Evolutionary conservation across 805 yeast species (phyloP).

Genomic region (Ogataea haglerorum): DNA sequence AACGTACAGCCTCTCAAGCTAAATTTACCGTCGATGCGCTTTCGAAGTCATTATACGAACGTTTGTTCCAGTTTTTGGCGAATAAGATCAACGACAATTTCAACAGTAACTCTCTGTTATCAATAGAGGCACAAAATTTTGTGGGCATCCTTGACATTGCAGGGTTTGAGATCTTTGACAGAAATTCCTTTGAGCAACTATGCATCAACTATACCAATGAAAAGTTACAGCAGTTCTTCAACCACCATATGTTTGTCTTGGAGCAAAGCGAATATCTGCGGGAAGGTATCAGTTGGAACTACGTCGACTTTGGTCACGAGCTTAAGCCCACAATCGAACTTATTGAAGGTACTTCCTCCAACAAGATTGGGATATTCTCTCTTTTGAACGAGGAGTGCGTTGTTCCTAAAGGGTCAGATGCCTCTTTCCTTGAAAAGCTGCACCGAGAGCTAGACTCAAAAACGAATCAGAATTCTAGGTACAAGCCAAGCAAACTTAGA

Average conservation of each 20-base stretch:
- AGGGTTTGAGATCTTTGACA: conserved; percentile 57
- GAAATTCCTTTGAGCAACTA: conserved; percentile 56
- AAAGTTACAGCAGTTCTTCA: conserved; percentile 57
- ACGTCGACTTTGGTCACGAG: conserved; percentile 92
- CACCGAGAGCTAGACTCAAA: conserved; percentile 58
- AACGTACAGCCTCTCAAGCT: conserved; percentile 76
- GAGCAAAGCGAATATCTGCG: conserved; percentile 59
- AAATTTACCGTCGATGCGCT: conserved; percentile 80
- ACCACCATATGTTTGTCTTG: conserved; percentile 57
- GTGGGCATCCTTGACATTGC: conserved; percentile 62
- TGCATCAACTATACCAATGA: conserved; percentile 62
- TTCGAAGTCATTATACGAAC: conserved; percentile 83
- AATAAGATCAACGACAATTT: conserved; percentile 69
- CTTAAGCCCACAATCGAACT: conserved; percentile 91
- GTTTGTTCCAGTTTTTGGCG: conserved; percentile 74
- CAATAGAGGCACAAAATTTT: conserved; percentile 35
- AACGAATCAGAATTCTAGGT: conserved; percentile 38
- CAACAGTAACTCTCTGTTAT: conserved; percentile 13
- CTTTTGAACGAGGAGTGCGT: conserved; percentile 93
- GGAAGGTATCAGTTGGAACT: conserved; percentile 63
- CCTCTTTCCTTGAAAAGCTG: conserved; percentile 76
- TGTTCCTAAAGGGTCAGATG: conserved; percentile 85
- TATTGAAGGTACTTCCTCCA: conserved; percentile 67
- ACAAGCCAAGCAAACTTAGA: conserved; percentile 67
- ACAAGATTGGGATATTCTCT: conserved; percentile 70